phyloP scores from a whole-genome alignment of 805 yeast species.

The Wickerhamomyces bovis region DNA sequence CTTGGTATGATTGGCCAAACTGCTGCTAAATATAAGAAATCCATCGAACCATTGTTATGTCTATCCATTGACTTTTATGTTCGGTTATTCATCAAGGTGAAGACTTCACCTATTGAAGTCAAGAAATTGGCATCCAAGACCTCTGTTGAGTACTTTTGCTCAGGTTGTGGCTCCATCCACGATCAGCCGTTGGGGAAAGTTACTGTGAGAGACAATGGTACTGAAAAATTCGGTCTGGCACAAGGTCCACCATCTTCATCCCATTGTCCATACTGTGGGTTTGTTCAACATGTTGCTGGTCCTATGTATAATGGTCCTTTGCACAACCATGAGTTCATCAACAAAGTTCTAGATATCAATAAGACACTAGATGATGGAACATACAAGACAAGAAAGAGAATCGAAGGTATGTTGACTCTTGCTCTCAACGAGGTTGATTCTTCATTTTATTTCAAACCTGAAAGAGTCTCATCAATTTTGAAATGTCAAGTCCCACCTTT shows the following conservation, averaged over 20 bases:
- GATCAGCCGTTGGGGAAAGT: constrained; percentile 73
- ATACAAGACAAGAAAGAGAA: constrained; percentile 78
- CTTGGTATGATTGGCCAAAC: constrained; percentile 67
- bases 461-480: constrained; percentile 65
- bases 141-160: constrained; percentile 75
- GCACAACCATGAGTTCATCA: constrained; percentile 65
- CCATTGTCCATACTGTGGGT: constrained; percentile 65
- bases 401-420: constrained; percentile 86
- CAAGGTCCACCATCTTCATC: constrained; percentile 52
- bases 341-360: constrained; percentile 53
- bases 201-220: constrained; percentile 35
- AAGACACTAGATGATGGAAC: constrained; percentile 42
- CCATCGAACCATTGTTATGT: constrained; percentile 81
- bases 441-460: constrained; percentile 82
- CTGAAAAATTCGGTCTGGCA: constrained; percentile 54
- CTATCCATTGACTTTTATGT: constrained; percentile 91
- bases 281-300: constrained; percentile 75
- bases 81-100: constrained; percentile 74
- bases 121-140: constrained; percentile 73
- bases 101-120: constrained; percentile 73
- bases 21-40: constrained; percentile 85
- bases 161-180: constrained; percentile 74
- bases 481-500: constrained; percentile 83
- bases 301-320: constrained; percentile 92
- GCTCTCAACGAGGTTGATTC: constrained; percentile 66